These are phyloP conservation scores for Alopecurus myosuroides DNA, from an alignment of 176 grass and related monocot genomes.

Conservation along the genomic window DNA sequence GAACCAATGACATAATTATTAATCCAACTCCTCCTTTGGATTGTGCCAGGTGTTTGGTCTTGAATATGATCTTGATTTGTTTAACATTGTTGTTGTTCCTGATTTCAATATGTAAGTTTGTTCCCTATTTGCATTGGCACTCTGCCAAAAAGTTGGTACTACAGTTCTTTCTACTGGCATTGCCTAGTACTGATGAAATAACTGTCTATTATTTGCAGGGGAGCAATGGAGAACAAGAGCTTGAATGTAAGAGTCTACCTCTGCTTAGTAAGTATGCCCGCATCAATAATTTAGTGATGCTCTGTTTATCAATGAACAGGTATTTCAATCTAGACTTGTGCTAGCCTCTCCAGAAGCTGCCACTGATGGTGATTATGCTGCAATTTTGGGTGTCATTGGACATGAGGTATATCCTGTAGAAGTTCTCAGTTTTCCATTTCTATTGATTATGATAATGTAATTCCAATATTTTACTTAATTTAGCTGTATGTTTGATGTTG, in stretches of 20 bases:
- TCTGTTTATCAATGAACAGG: constrained; percentile 50
- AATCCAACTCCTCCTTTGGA: constrained; percentile 18
- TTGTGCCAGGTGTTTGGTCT: constrained; percentile 88
- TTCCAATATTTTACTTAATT: not conserved
- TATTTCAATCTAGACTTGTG: constrained; percentile 99
- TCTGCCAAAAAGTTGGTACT: not conserved
- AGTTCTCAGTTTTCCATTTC: not conserved
- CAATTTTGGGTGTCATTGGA: constrained; percentile 96
- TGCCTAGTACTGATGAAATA: constrained; percentile 12
- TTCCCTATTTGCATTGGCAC: not conserved
- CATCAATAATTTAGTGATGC: constrained; percentile 21
- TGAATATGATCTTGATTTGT: constrained; percentile 97
- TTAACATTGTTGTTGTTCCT: constrained; percentile 99
- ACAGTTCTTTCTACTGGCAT: not conserved
- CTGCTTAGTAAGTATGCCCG: constrained; percentile 7
- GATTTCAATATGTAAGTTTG: constrained; percentile 97
- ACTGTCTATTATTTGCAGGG: constrained; percentile 56
- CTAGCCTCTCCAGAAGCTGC: constrained; percentile 95
- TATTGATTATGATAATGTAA: constrained; percentile 1
- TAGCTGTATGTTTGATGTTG: constrained; percentile 20
- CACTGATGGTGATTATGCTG: constrained; percentile 93
- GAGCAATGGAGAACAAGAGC: constrained; percentile 99
- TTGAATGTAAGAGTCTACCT: constrained; percentile 68
- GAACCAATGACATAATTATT: not conserved
- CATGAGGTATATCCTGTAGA: constrained; percentile 63